These are phyloP conservation scores for Cryptosporidium parvum DNA, from an alignment of 169 alveolate genomes.

Conservation along the genomic window DNA sequence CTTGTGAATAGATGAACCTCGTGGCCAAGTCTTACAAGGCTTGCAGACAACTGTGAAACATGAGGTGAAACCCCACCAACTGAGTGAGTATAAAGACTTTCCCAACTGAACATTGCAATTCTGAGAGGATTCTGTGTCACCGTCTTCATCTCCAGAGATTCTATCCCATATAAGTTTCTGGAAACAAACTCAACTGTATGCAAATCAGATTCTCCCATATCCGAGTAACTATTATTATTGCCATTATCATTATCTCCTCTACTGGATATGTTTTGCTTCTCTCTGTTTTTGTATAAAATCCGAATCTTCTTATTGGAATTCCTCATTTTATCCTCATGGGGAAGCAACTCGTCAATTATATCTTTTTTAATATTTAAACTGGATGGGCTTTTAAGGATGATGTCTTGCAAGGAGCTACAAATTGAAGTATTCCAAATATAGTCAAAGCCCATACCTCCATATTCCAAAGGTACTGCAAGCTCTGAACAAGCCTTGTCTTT, in stretches of 20 bases:
- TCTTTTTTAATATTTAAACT: conserved; percentile 41
- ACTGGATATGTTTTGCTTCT: not conserved
- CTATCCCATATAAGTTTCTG: conserved; percentile 43
- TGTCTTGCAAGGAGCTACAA: conserved; percentile 37
- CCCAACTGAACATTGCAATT: conserved; percentile 84
- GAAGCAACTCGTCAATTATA: conserved; percentile 39
- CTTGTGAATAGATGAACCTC: conserved; percentile 84
- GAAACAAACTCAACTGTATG: conserved; percentile 43
- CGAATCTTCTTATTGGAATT: conserved; percentile 3
- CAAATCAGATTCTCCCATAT: not conserved
- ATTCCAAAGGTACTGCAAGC: conserved; percentile 53
- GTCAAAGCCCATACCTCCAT: conserved; percentile 74
- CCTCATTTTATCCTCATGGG: conserved; percentile 42
- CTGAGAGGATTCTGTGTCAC: conserved; percentile 75
- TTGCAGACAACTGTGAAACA: conserved; percentile 84
- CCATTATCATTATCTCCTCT: not conserved
- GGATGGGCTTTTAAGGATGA: conserved; percentile 11
- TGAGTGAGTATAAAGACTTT: conserved; percentile 82
- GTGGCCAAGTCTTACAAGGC: conserved; percentile 82
- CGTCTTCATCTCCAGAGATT: conserved; percentile 63
- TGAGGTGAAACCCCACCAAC: conserved; percentile 85
- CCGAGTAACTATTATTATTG: not conserved
- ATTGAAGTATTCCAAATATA: conserved; percentile 39
- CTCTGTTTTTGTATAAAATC: conserved; percentile 1
- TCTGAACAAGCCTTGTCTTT: conserved; percentile 47